Percentiles rank a stretch among this genome's conserved stretches.
phyloP scores from a whole-genome alignment of 805 yeast species.

The Hanseniaspora mollemarum region DNA sequence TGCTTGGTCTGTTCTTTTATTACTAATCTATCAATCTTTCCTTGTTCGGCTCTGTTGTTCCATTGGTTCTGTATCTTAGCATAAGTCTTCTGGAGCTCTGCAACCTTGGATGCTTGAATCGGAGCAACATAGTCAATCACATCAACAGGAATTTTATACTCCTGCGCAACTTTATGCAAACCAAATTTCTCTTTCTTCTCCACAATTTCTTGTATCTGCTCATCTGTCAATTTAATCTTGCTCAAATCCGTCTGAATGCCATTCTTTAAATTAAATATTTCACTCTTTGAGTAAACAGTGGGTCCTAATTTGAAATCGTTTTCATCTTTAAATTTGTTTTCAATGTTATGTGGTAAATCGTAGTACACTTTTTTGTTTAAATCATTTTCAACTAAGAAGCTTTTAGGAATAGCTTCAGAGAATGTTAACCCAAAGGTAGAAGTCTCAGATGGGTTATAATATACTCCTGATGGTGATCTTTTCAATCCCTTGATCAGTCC shows the following conservation, averaged over 20 bases:
- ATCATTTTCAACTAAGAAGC: conserved; percentile 54
- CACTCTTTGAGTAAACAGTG: conserved; percentile 21
- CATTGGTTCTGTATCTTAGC: neutral
- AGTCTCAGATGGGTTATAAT: conserved; percentile 54
- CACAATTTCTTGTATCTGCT: conserved; percentile 46
- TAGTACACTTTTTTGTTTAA: conserved; percentile 37
- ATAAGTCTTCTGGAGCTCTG: conserved; percentile 37
- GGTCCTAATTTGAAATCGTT: conserved; percentile 36
- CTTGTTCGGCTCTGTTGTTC: conserved; percentile 39
- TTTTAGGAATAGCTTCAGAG: conserved; percentile 47
- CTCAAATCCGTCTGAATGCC: neutral
- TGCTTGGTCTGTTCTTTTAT: conserved; percentile 50
- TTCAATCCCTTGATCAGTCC: conserved; percentile 28
- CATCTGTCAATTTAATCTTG: conserved; percentile 43
- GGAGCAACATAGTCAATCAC: conserved; percentile 47
- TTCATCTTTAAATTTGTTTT: conserved; percentile 22
- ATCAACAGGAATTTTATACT: conserved; percentile 42
- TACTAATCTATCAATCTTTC: conserved; percentile 48
- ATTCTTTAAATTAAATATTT: neutral
- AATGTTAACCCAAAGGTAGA: conserved; percentile 40
- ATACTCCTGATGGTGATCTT: conserved; percentile 46
- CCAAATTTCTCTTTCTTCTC: conserved; percentile 47
- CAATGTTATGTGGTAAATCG: conserved; percentile 23
- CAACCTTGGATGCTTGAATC: conserved; percentile 32
- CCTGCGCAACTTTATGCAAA: conserved; percentile 36